A percentile compares a stretch with the other conserved stretches of the same genome.
Conservation (phyloP, 805 yeast genomes). For the Yarrowia alimentaria region DNA sequence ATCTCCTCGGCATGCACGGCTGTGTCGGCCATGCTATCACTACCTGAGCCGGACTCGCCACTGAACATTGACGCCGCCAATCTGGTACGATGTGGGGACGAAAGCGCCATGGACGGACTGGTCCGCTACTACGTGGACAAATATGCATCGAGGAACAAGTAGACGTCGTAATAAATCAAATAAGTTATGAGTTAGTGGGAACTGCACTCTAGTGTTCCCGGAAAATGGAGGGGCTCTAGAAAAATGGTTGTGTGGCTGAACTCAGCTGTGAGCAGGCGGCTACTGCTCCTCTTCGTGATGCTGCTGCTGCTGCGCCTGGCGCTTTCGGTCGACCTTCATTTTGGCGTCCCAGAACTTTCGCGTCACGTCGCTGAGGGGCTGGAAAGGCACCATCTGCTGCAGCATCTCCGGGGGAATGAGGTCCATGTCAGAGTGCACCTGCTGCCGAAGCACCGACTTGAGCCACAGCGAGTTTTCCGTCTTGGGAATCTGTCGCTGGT, state of each 20-base stretch:
- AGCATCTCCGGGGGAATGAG: conserved; percentile 23
- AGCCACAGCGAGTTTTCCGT: conserved; percentile 20
- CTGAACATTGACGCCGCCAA: conserved; percentile 45
- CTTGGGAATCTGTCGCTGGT: conserved; percentile 10
- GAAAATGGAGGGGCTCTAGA: conserved; percentile 1
- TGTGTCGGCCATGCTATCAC: conserved; percentile 40
- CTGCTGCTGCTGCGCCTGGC: conserved; percentile 3
- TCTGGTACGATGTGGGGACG: conserved; percentile 38
- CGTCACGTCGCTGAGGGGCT: conserved; percentile 18
- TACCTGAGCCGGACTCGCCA: conserved; percentile 43
- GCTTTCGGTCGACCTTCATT: conserved; percentile 23
- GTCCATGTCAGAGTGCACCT: conserved; percentile 8
- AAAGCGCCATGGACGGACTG: conserved; percentile 25
- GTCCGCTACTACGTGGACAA: conserved; percentile 13
- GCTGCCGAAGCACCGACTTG: conserved; percentile 23
- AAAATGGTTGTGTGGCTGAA: neutral
- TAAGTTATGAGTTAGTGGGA: conserved; percentile 28
- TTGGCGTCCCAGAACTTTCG: conserved; percentile 25
- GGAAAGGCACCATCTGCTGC: conserved; percentile 25
- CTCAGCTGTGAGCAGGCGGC: neutral
- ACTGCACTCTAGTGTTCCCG: conserved; percentile 19
- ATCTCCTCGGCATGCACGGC: conserved; percentile 41
- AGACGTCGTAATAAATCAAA: conserved; percentile 25
- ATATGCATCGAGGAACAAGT: conserved; percentile 19
- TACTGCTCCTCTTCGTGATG: neutral